A percentile compares a stretch with the other conserved stretches of the same genome.
Evolutionary conservation across 2,329 filamentous ascomycete genomes (phyloP).

Genomic region (Venturia pyrina): DNA sequence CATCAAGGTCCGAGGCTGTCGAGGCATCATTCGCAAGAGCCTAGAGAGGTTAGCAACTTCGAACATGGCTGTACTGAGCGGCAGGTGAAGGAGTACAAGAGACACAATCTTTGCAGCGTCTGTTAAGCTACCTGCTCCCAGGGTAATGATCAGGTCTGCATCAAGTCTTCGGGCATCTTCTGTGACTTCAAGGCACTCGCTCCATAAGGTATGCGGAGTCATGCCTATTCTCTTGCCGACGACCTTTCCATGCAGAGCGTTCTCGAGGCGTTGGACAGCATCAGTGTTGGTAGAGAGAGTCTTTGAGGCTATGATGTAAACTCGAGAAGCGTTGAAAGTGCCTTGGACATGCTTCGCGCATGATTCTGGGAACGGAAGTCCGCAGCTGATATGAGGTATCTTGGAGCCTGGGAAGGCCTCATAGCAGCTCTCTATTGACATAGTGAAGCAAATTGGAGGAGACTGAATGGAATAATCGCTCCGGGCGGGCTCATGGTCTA

Average conservation of each 20-base stretch:
- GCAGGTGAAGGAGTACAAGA: conserved; percentile 24
- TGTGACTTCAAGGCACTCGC: conserved; percentile 40
- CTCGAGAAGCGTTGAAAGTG: conserved; percentile 34
- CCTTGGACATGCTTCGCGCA: conserved; percentile 34
- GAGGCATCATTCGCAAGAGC: conserved; percentile 39
- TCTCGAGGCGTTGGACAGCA: conserved; percentile 32
- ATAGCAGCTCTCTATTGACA: conserved; percentile 10
- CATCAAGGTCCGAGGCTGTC: conserved; percentile 28
- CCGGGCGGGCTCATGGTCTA: not conserved
- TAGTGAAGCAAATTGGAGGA: not conserved
- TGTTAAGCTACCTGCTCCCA: conserved; percentile 47
- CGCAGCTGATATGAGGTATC: conserved; percentile 37
- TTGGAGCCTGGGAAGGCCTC: conserved; percentile 9
- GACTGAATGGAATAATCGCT: too few species aligned
- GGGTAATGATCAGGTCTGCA: conserved; percentile 42
- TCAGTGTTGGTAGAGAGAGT: conserved; percentile 40
- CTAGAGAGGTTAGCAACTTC: conserved; percentile 17
- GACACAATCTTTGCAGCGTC: conserved; percentile 46
- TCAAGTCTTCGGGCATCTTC: conserved; percentile 28
- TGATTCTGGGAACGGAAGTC: conserved; percentile 36
- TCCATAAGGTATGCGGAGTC: conserved; percentile 44
- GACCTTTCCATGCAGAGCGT: conserved; percentile 31
- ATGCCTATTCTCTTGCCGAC: conserved; percentile 42
- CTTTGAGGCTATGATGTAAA: conserved; percentile 44
- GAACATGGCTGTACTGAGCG: not conserved